Evolutionary conservation across 2,329 filamentous ascomycete genomes (phyloP).

Genomic region (Fusarium concolor): DNA sequence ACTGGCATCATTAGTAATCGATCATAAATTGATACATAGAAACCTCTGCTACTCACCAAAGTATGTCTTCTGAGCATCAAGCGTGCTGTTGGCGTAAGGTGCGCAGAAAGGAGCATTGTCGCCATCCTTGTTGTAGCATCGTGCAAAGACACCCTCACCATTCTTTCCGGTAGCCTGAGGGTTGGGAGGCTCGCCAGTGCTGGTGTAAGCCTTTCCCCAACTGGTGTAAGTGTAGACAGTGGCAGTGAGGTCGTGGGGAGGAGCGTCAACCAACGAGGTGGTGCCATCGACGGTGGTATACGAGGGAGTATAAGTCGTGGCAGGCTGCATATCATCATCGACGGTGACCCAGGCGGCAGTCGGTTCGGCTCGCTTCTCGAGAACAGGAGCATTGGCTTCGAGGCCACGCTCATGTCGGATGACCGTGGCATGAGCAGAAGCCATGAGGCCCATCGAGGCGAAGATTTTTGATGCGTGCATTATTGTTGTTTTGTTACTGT

Average conservation of each 20-base stretch:
- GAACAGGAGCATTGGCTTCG: conserved; percentile 15
- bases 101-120: conserved; percentile 64
- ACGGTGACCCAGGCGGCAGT: conserved; percentile 65
- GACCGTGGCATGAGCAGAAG: conserved; percentile 41
- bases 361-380: conserved; percentile 48
- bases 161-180: conserved; percentile 57
- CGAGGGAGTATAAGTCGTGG: conserved; percentile 62
- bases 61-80: conserved; percentile 61
- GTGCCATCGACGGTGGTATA: conserved; percentile 59
- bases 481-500: conserved; percentile 13
- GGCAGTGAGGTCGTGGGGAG: conserved; percentile 61
- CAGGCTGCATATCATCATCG: conserved; percentile 58
- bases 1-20: conserved; percentile 52
- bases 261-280: conserved; percentile 53
- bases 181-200: conserved; percentile 57
- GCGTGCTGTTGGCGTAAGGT: conserved; percentile 57
- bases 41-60: conserved; percentile 56
- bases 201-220: conserved; percentile 54
- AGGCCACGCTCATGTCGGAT: conserved; percentile 36
- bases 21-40: not conserved
- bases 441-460: conserved; percentile 48
- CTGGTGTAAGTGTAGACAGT: conserved; percentile 54
- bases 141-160: conserved; percentile 61
- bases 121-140: conserved; percentile 62
- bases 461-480: conserved; percentile 51